Conservation (phyloP, 2,329 filamentous ascomycete genomes). For the Clarireedia paspali region DNA sequence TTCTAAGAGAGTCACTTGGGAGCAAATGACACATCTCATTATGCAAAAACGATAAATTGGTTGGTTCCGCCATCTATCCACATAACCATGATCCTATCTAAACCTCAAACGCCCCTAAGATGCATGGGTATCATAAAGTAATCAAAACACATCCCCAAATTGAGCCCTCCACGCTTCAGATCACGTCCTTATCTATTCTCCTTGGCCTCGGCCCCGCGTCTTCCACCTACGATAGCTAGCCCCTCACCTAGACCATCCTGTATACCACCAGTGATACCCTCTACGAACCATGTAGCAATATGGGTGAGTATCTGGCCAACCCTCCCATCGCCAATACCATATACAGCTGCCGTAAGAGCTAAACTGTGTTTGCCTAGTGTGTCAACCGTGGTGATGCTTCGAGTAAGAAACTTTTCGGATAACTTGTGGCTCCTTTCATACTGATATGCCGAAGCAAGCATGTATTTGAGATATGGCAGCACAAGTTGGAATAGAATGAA, state of each 20-base stretch:
- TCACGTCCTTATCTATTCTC: not conserved
- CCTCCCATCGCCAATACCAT: conserved; percentile 55
- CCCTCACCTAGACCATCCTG: conserved; percentile 55
- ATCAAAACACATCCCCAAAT: not conserved
- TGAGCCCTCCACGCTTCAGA: not conserved
- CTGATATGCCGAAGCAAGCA: conserved; percentile 46
- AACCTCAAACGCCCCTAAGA: not conserved
- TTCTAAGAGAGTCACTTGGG: too few species aligned
- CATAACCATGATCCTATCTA: not conserved
- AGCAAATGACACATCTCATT: too few species aligned
- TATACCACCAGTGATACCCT: conserved; percentile 58
- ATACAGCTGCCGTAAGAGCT: conserved; percentile 45
- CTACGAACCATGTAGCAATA: conserved; percentile 51
- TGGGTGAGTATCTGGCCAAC: conserved; percentile 52
- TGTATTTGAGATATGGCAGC: conserved; percentile 50
- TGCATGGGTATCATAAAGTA: not conserved
- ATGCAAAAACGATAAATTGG: too few species aligned
- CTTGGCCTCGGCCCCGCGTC: not conserved
- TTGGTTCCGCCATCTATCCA: too few species aligned
- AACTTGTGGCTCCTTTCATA: conserved; percentile 62
- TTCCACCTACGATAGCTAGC: conserved; percentile 36
- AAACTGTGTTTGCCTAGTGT: conserved; percentile 44
- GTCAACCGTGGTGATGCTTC: conserved; percentile 45
- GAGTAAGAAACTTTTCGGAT: conserved; percentile 47
- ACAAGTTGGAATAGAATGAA: conserved; percentile 54